phyloP scores from a whole-genome alignment of 192 early-diverging fungal genomes.

The Dissophora ornata region DNA sequence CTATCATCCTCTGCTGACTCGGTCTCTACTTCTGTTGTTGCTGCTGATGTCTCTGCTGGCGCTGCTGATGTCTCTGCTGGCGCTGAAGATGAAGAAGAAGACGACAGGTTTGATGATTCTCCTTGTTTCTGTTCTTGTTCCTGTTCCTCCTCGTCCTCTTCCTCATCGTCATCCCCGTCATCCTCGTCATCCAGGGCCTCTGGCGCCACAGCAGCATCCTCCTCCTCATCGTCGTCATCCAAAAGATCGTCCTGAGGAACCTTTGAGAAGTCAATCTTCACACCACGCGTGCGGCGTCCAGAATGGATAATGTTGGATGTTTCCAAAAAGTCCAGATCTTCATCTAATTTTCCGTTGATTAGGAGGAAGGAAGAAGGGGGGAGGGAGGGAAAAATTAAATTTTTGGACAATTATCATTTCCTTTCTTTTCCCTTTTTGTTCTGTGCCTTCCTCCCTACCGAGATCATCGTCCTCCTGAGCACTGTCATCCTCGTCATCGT shows the following conservation, averaged over 20 bases:
- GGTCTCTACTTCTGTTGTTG: no score
- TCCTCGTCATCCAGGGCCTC: constrained; percentile 33
- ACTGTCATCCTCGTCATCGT: constrained; percentile 42
- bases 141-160: constrained; percentile 29
- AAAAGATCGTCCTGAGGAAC: constrained; percentile 71
- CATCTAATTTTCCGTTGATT: constrained; percentile 50
- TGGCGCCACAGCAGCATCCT: constrained; percentile 25
- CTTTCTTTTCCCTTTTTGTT: no score
- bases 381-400: no score
- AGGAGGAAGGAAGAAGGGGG: background rate
- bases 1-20: background rate
- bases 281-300: constrained; percentile 75
- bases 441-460: constrained; percentile 14
- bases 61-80: no score
- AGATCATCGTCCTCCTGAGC: constrained; percentile 51
- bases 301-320: constrained; percentile 70
- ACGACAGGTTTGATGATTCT: no score
- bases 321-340: constrained; percentile 71
- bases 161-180: constrained; percentile 42
- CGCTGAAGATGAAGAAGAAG: constrained; percentile 3
- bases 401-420: no score
- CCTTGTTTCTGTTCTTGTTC: constrained; percentile 8
- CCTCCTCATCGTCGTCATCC: constrained; percentile 54
- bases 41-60: no score
- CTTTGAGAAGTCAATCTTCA: constrained; percentile 77